Base-by-base conservation (phyloP, 129 eudicot species). In the Rutidosis leptorrhynchoides region DNA sequence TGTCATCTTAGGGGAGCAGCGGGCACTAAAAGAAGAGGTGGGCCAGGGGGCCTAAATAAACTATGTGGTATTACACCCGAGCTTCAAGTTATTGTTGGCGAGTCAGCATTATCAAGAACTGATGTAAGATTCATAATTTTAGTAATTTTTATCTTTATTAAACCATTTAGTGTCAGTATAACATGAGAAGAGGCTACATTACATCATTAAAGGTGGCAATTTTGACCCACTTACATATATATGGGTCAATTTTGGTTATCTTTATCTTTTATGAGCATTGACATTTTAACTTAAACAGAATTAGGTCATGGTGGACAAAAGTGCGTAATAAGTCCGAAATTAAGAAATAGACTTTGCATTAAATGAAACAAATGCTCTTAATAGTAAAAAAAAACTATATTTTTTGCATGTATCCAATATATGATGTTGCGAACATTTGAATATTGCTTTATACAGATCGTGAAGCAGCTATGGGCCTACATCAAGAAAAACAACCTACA, bases 381-480 rank as follows among this genome's bases (percentile, higher is more conserved):
- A 12, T 12, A 40, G 46, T 40, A 40, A 11, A 7, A 40, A 40
- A 11, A 5, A 11, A 12, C n/a, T 2, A 2, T 11, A 40, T 11
- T 2, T 40, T 40, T 40, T 5, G 2, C 27, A 20, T 53, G 25
- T 54, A 11, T 4, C 16, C 21, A 6, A 17, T 49, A n/a, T 65
- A 25, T 59, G 48, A 64, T 52, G 25, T 58, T 65, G 72, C 69
- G 64, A 69, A 69, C 29, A 28, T 60, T 42, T 16, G 20, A 54
- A 66, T 65, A 20, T 59, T 53, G 24, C 45, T 5, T 12, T 67
- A 32, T 81, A 55, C 91, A 91, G 97, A 91, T 91, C 45, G 97
- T 91, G 82, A 91, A 81, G 80, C 96, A 91, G 81, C 80, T 91
- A 29, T 91, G 97, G 97, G 94, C 86, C 10, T 91, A 91, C 78